A percentile compares a stretch with the other conserved stretches of the same genome.
Conservation (phyloP, 768 basidiomycete species). For the Lactifluus subvellereus region DNA sequence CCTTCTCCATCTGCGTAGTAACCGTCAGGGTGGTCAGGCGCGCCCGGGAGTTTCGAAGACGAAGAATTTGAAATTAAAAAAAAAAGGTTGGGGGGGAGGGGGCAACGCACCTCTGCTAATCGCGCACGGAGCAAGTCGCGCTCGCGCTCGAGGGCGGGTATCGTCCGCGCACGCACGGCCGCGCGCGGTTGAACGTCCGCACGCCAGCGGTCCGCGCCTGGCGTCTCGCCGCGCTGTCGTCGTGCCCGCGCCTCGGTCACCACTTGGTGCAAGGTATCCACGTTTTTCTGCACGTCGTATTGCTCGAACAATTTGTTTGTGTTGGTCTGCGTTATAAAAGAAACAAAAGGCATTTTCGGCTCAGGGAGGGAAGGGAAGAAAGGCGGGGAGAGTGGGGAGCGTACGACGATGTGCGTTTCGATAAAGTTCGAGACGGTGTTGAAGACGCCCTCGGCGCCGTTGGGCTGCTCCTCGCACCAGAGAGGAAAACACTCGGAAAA, state of each 20-base stretch:
- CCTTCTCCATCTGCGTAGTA: conserved; percentile 46
- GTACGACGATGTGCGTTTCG: conserved; percentile 51
- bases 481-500: conserved; percentile 38
- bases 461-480: conserved; percentile 35
- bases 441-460: conserved; percentile 32
- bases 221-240: conserved; percentile 37
- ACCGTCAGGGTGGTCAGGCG: too few relatives aligned
- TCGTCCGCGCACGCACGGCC: conserved; percentile 56
- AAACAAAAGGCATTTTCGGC: too few relatives aligned
- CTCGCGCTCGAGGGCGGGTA: conserved; percentile 50
- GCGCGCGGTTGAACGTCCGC: conserved; percentile 56
- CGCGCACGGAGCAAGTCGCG: conserved; percentile 36
- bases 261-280: conserved; percentile 64
- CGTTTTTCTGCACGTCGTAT: conserved; percentile 59
- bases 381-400: not conserved
- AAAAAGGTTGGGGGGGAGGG: not conserved
- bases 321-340: conserved; percentile 41
- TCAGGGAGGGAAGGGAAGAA: not conserved
- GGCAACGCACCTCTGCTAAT: conserved; percentile 32
- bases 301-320: conserved; percentile 65
- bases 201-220: conserved; percentile 56
- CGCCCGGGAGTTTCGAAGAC: not conserved
- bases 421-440: conserved; percentile 67
- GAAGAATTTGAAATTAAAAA: not conserved
- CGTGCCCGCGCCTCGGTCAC: conserved; percentile 61